Base-by-base conservation (phyloP, 2,329 filamentous ascomycete species). In the Neonectria faginata region DNA sequence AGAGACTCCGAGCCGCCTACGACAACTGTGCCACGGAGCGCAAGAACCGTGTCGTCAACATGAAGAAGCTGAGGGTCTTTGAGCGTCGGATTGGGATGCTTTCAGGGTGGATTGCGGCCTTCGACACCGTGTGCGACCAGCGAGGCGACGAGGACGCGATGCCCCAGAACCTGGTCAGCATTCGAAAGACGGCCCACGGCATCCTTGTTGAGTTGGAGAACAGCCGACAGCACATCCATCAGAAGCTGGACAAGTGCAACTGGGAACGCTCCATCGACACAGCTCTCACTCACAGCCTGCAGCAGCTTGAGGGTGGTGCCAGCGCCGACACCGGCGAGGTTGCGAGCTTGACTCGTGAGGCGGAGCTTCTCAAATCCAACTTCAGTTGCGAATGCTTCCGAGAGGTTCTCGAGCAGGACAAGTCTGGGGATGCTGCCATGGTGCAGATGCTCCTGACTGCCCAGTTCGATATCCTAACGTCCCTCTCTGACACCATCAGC, bases 41-140 rank as follows among this genome's bases (percentile, higher is more conserved):
- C 54, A 89, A 91, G 73, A 94, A 97, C 67, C 92, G 92, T 71
- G 84, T 92, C 47, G 88, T 83, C 64, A 90, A 90, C 74, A 93
- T 97, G 89, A 93, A 93, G 81, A 93, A 92, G 71, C 81, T 97
- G 64, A 90, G 91, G 70, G 89, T 92, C 58, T 89, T 97, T 33
- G 93, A 97, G 80, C 88, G 93, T 69, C 89, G 96, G 16, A 97
- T 97, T 66, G 86, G 89, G 7, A 84, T 97, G 65, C 85, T 99
- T n/a, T 94, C 92, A 3, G 90, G 91, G 1, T 99, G 96, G 96
- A 91, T 97, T 61, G 92, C 92, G 1, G 93, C 94, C 2, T 99
- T 98, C 73, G 95, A 98, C 67, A 84, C 86, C 1, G 88, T 97
- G 3, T 95, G 91, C 70, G 92, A 93, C 42, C 85, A 85, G 52